A percentile compares a stretch with the other conserved stretches of the same genome.
phyloP scores from a whole-genome alignment of 1,284 basidiomycete species.

The Serendipita sp. region DNA sequence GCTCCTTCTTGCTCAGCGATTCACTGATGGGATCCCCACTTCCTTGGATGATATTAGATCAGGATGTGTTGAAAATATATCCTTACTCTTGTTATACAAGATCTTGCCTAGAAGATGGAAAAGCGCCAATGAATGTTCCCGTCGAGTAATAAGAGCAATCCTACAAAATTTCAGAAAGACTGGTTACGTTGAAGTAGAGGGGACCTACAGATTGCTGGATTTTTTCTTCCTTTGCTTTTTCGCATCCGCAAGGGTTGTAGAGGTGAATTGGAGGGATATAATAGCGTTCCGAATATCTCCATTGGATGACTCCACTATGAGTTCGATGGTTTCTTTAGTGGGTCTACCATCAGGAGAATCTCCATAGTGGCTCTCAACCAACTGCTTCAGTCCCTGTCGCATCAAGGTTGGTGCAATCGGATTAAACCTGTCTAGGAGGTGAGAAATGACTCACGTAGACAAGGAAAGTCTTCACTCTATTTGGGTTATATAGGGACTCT shows the following conservation, averaged over 20 bases:
- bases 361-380: slow-evolving; percentile 39
- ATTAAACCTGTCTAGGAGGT: slow-evolving; percentile 52
- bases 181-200: neutral
- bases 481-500: slow-evolving; percentile 53
- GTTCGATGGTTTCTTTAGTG: slow-evolving; percentile 52
- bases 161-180: slow-evolving; percentile 16
- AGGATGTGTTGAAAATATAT: slow-evolving; percentile 1
- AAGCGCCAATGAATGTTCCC: slow-evolving; percentile 76
- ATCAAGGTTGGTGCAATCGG: slow-evolving; percentile 80
- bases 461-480: slow-evolving; percentile 42
- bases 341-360: slow-evolving; percentile 22
- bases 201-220: slow-evolving; percentile 14
- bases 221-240: slow-evolving; percentile 13
- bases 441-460: neutral
- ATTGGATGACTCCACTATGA: slow-evolving; percentile 63
- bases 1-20: slow-evolving; percentile 40
- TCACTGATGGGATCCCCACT: slow-evolving; percentile 49
- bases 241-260: slow-evolving; percentile 18
- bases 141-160: slow-evolving; percentile 57
- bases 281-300: slow-evolving; percentile 89
- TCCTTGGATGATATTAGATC: slow-evolving; percentile 29
- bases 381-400: slow-evolving; percentile 56
- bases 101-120: slow-evolving; percentile 92
- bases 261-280: slow-evolving; percentile 81
- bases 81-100: slow-evolving; percentile 85